A percentile compares a stretch with the other conserved stretches of the same genome.
Conservation (phyloP, 495 filamentous ascomycete species). For the Parachaetomium inaequale region DNA sequence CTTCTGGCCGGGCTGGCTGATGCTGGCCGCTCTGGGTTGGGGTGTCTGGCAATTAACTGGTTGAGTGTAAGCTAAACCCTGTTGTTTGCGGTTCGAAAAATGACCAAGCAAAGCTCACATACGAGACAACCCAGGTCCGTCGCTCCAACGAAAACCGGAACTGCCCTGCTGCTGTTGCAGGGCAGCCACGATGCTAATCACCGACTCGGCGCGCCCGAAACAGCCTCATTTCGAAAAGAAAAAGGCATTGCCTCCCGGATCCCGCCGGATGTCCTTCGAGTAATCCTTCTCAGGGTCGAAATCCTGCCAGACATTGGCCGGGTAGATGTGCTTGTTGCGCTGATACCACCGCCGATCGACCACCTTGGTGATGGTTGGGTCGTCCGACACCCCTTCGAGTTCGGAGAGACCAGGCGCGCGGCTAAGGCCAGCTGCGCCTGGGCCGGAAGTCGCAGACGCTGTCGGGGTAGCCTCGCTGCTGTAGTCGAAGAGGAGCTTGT, state of each 20-base stretch:
- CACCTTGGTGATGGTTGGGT: conserved; percentile 84
- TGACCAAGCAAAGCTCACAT: conserved; percentile 6
- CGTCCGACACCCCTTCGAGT: conserved; percentile 77
- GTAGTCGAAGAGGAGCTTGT: conserved; percentile 76
- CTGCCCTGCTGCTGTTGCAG: not conserved
- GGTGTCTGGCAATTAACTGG: conserved; percentile 20
- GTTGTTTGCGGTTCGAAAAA: not conserved
- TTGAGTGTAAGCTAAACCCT: conserved; percentile 20
- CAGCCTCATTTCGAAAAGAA: conserved; percentile 63
- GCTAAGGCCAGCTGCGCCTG: conserved; percentile 36
- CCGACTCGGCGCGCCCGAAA: not conserved
- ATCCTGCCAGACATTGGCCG: conserved; percentile 91
- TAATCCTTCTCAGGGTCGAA: conserved; percentile 91
- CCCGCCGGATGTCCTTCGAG: conserved; percentile 70
- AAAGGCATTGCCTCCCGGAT: conserved; percentile 85
- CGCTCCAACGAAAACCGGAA: not conserved
- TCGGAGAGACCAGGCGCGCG: conserved; percentile 30
- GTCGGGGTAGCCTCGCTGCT: conserved; percentile 44
- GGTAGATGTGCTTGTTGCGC: conserved; percentile 95
- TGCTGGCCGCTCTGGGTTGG: conserved; percentile 29
- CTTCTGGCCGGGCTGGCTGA: conserved; percentile 51
- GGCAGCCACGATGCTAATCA: not conserved
- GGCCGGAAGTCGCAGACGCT: not conserved
- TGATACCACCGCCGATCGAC: conserved; percentile 97
- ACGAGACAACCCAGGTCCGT: not conserved